Conservation (phyloP, 1,284 basidiomycete species). For the Porphyrellus sp. region DNA sequence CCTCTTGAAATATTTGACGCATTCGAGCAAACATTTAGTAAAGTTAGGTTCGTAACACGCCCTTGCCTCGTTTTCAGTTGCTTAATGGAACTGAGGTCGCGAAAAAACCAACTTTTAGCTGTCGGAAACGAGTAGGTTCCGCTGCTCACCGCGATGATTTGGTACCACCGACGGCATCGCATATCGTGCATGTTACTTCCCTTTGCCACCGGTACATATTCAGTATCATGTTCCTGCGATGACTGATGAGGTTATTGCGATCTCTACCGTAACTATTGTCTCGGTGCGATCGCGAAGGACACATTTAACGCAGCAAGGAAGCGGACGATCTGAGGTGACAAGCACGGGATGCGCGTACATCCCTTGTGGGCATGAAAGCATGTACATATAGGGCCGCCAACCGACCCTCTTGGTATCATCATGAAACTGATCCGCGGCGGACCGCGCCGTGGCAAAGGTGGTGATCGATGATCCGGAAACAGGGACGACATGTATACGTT, state of each 20-base stretch:
- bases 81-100: constrained; percentile 14
- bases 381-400: not conserved
- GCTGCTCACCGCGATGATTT: not conserved
- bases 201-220: not conserved
- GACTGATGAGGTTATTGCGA: not conserved
- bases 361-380: not conserved
- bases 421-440: constrained; percentile 10
- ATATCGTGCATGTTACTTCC: no score
- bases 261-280: not conserved
- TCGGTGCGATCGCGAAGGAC: not conserved
- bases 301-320: not conserved
- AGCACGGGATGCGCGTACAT: not conserved
- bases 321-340: not conserved
- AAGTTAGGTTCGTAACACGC: constrained; percentile 26
- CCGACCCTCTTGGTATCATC: not conserved
- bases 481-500: not conserved
- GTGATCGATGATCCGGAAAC: not conserved
- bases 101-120: constrained; percentile 4
- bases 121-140: constrained; percentile 5
- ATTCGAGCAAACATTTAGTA: not conserved
- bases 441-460: not conserved
- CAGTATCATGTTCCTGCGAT: not conserved
- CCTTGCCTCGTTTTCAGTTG: constrained; percentile 28
- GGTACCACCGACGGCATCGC: not conserved
- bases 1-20: not conserved